A percentile compares a stretch with the other conserved stretches of the same genome.
phyloP scores from a whole-genome alignment of 2,329 filamentous ascomycete genomes.

The Aspergillus sp. region DNA sequence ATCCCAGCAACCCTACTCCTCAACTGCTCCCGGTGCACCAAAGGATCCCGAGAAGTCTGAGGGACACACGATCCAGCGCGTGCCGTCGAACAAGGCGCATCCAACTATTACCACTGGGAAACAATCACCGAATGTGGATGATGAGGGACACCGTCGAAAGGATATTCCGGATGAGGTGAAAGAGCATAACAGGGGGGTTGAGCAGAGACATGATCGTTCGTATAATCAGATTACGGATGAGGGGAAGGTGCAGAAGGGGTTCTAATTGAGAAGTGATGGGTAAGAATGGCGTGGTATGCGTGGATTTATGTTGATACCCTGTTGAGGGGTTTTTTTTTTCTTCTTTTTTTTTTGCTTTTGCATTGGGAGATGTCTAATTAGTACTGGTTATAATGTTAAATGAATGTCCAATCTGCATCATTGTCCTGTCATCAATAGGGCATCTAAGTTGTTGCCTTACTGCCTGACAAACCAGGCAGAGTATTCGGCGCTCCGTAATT shows the following conservation, averaged over 20 bases:
- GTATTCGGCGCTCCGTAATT: not conserved
- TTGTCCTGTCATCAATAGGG: too few relatives aligned
- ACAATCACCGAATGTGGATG: conserved; percentile 24
- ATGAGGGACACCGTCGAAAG: conserved; percentile 15
- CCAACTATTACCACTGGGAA: conserved; percentile 26
- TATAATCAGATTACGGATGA: conserved; percentile 25
- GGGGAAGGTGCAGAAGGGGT: conserved; percentile 16
- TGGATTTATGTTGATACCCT: too few relatives aligned
- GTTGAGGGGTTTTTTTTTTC: too few relatives aligned
- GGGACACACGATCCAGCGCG: conserved; percentile 8
- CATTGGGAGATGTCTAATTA: too few relatives aligned
- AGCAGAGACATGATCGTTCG: conserved; percentile 25
- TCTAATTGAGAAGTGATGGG: not conserved
- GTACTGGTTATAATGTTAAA: too few relatives aligned
- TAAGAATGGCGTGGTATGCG: too few relatives aligned
- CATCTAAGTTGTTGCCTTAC: too few relatives aligned
- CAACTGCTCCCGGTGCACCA: conserved; percentile 2
- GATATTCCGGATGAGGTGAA: conserved; percentile 30
- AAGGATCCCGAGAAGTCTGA: not conserved
- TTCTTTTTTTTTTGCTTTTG: too few relatives aligned
- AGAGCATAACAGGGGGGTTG: conserved; percentile 27
- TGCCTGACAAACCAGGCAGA: not conserved
- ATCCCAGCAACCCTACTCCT: not conserved
- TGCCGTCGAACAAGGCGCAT: conserved; percentile 28
- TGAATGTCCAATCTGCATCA: too few relatives aligned